Base-by-base conservation (phyloP, 495 filamentous ascomycete species). In the Daldinia loculata region DNA sequence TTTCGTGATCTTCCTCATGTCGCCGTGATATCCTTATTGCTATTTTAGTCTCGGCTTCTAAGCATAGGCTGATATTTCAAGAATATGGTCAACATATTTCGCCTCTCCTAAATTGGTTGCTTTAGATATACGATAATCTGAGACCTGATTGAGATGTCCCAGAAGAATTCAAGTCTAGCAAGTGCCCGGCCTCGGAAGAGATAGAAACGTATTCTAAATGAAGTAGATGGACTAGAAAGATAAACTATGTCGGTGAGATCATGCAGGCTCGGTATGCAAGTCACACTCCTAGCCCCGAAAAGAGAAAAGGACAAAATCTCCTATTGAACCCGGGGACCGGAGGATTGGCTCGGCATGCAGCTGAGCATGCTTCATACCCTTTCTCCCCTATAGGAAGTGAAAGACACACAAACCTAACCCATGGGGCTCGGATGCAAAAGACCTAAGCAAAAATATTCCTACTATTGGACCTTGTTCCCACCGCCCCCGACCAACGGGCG, bases 231-330 rank as follows among this genome's bases (percentile, higher is more conserved):
- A 48, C 19, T 22, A 17, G 15, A 53, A 59, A 30, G 11, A 45
- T 48, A 53, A 1, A 45, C 6, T 30, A 32, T 64, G 39, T 56
- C 56, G 48, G 43, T 50, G 48, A 65, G 45, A 50, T 50, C 67
- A 64, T 70, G 67, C 61, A 51, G 24, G 38, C 38, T 32, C 50
- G 17, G n/a, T 9, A 70, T 64, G 61, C 55, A 70, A 60, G 67
- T 64, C 67, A 70, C 67, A 64, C 6, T 52, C 3, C 24, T 51
- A 19, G 32, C 27, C 27, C 67, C 43, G 19, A 64, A 70, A n/a
- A 39, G 17, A 61, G n/a, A 68, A 57, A 22, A 51, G 32, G 6
- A 34, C 4, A 30, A 62, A 51, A 56, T 22, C 15, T 56, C 61
- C 61, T 24, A 38, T 62, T 57, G 53, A 67, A 27, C 38, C 39